Evolutionary conservation across 2,329 filamentous ascomycete species (phyloP), one percentile per base, ranked within the genome.

Genomic region (Xenoacremonium recifei): DNA sequence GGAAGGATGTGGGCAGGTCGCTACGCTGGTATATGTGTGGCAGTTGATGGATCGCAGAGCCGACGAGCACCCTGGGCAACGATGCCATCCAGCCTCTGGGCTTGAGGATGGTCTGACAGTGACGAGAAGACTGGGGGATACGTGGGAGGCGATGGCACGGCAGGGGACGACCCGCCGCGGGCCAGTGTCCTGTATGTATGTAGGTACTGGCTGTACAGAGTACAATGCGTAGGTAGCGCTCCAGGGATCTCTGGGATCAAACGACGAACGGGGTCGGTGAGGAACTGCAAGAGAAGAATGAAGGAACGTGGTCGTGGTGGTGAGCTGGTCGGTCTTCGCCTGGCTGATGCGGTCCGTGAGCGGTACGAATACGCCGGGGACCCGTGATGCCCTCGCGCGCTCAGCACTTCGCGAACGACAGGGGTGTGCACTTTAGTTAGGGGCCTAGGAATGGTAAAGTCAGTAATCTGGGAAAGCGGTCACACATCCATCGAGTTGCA

Each of bases 61-160:
- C 32, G 17, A 20, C 16, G 5, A 10, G 17, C 7, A 34, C n/a
- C 32, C 23, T 13, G 29, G 29, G 29, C 9, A 32, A 32, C 29
- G 29, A 32, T 16, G 29, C 9, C 29, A 32, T 16, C 29, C 29
- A 32, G 15, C 10, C 29, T 32, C 9, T 16, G 9, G 15, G 29
- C n/a, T n/a, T 9, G 16, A 7, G n/a, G 32, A 46, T 58, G 54
- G 55, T 51, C 49, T 55, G 55, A 58, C 55, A 39, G n/a, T n/a
- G n/a, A n/a, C n/a, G n/a, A n/a, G n/a, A n/a, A n/a, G 49, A 51
- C 55, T 34, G 47, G 55, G n/a, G n/a, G 55, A 58, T 57, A 43
- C 35, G 47, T 44, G 53, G 50, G 49, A 55, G 49, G 48, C 44
- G 40, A 47, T 50, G 52, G 47, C 47, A 47, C 42, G 39, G 33